Evolutionary conservation across 768 basidiomycete species (phyloP).

Genomic region (Inosperma sp.): DNA sequence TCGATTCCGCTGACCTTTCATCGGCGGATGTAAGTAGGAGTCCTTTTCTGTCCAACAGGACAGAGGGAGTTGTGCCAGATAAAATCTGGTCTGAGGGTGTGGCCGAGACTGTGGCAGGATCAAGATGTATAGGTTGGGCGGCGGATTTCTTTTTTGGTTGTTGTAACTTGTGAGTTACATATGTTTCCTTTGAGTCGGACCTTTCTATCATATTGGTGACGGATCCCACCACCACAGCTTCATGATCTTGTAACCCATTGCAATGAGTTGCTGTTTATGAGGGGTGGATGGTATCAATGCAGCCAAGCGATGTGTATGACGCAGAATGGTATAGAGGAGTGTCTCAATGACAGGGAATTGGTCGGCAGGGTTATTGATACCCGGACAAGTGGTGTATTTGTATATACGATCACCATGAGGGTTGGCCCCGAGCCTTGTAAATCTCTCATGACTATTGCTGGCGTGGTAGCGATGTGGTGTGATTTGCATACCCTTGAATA

Average conservation of each 20-base stretch:
- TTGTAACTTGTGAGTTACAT: background rate
- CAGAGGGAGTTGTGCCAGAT: slow-evolving; percentile 9
- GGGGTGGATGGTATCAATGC: background rate
- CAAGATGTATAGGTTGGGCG: background rate
- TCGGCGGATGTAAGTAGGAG: slow-evolving; percentile 5
- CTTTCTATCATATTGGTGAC: slow-evolving; percentile 3
- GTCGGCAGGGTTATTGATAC: background rate
- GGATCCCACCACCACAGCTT: background rate
- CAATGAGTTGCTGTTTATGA: background rate
- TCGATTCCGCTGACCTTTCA: slow-evolving; percentile 5
- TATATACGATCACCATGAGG: background rate
- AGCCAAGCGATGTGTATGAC: background rate
- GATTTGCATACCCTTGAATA: background rate
- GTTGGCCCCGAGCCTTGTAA: background rate
- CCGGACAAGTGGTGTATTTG: background rate
- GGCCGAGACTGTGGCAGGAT: background rate
- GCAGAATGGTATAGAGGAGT: background rate
- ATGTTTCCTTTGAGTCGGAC: slow-evolving; percentile 9
- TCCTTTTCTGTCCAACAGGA: slow-evolving; percentile 11
- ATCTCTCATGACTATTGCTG: background rate
- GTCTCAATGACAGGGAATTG: background rate
- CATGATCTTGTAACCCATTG: background rate
- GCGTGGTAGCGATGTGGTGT: background rate
- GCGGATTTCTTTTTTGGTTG: background rate
- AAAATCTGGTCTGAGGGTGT: slow-evolving; percentile 14